Conservation (phyloP, 1,284 basidiomycete genomes). For the Rhodofomes roseus region DNA sequence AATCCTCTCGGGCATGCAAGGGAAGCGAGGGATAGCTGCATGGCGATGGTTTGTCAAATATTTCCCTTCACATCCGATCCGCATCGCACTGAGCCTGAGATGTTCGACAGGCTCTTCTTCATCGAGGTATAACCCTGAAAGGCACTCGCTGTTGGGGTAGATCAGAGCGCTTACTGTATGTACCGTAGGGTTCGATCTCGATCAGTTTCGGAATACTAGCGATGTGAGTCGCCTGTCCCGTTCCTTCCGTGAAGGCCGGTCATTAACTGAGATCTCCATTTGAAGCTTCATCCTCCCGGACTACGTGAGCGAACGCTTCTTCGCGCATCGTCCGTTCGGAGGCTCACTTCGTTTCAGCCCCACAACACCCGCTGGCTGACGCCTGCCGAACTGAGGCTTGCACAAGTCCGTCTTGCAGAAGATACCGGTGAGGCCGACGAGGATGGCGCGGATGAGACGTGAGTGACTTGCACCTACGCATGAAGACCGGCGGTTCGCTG, state of each 20-base stretch:
- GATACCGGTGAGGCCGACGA: conserved; percentile 73
- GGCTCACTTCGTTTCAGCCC: conserved; percentile 34
- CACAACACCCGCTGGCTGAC: conserved; percentile 67
- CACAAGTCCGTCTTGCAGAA: conserved; percentile 69
- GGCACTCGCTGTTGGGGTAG: too few relatives aligned
- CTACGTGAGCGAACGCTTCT: conserved; percentile 35
- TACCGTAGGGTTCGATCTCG: conserved; percentile 50
- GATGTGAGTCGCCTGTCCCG: conserved; percentile 37
- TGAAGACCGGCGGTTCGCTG: not conserved
- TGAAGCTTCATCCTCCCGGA: conserved; percentile 43
- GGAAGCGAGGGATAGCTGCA: conserved; percentile 59
- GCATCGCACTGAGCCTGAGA: not conserved
- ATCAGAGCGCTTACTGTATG: too few relatives aligned
- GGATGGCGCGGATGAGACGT: conserved; percentile 53
- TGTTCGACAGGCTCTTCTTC: conserved; percentile 49
- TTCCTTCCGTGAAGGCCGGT: not conserved
- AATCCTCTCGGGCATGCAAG: conserved; percentile 68
- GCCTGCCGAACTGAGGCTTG: conserved; percentile 55
- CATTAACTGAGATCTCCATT: not conserved
- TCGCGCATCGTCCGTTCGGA: not conserved
- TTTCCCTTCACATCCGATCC: not conserved
- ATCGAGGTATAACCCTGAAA: conserved; percentile 59
- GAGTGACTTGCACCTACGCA: conserved; percentile 18
- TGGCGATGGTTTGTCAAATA: conserved; percentile 57
- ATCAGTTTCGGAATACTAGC: conserved; percentile 51